Base-by-base conservation (phyloP, 768 basidiomycete species). In the Chiua virens region DNA sequence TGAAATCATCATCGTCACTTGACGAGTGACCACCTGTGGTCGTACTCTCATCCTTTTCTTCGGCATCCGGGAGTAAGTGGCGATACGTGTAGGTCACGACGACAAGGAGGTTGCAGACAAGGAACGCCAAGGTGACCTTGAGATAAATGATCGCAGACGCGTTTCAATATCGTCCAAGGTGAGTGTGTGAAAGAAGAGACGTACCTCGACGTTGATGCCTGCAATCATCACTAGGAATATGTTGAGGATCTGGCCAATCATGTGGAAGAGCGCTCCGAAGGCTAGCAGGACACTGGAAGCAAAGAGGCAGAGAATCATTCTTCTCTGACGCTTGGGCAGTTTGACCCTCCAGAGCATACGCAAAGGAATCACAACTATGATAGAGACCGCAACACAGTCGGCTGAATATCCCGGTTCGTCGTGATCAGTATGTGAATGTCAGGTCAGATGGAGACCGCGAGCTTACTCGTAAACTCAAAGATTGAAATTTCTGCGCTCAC, bases 71-170 rank as follows among this genome's bases (percentile, higher is more conserved):
- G n/a, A 43, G 44, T 21, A 53, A 23, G 47, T 49, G 42, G 15
- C 58, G 62, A 42, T 55, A 60, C 8, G 49, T 36, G 39, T 44
- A 52, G 9, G 62, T 61, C 22, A 63, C 62, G 39, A 54, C 47
- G 22, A 64, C 62, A n/a, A 64, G 49, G 20, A 64, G 14, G 28
- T 64, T 64, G 18, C 62, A 64, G 32, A 61, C 62, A 15, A 58
- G 32, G 22, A 58, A 25, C 4, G 62, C 56, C 2, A 60, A 36
- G 8, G 52, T 50, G 13, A 64, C 15, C 63, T 64, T 44, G 13
- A 15, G 6, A 11, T 17, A 36, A 27, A 25, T n/a, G 30, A 11
- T 13, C 30, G 11, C 10, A 30, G 13, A 30, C 11, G 34, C 34
- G 7, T 34, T 34, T 57, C 23, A 45, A 42, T 8, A 39, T 32